phyloP scores from a whole-genome alignment of 2,329 filamentous ascomycete genomes.

The Venturia nashicola region DNA sequence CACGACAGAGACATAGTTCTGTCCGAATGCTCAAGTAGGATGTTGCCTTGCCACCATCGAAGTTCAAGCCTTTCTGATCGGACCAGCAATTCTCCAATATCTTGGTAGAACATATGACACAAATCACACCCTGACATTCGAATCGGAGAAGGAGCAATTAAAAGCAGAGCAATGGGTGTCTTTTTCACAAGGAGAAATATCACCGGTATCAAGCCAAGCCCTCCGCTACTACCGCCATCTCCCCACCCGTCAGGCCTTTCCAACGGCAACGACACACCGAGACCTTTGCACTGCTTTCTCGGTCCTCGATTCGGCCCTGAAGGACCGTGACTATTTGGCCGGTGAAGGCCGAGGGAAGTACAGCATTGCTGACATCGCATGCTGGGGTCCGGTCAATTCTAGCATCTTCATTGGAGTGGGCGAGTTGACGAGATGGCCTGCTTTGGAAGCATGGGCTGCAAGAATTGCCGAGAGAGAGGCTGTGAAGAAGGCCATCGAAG shows the following conservation, averaged over 20 bases:
- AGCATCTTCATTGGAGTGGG: conserved; percentile 4
- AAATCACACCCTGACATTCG: conserved; percentile 33
- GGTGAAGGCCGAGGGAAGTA: conserved; percentile 43
- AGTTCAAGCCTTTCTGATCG: conserved; percentile 8
- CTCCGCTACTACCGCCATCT: conserved; percentile 20
- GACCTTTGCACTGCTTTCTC: conserved; percentile 40
- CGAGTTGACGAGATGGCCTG: background rate
- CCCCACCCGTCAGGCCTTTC: background rate
- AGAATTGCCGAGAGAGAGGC: background rate
- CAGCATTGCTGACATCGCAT: conserved; percentile 35
- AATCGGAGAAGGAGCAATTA: conserved; percentile 32
- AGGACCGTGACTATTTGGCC: conserved; percentile 41
- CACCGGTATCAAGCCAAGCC: conserved; percentile 31
- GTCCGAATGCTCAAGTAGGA: conserved; percentile 40
- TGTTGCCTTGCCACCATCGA: conserved; percentile 9
- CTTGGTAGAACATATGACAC: conserved; percentile 33
- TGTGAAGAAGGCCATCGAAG: conserved; percentile 4
- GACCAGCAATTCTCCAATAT: conserved; percentile 29
- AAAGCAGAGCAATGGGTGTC: conserved; percentile 49
- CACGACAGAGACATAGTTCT: conserved; percentile 37
- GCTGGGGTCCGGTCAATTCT: background rate
- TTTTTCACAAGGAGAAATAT: conserved; percentile 40
- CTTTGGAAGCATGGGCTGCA: conserved; percentile 1
- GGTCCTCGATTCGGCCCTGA: conserved; percentile 40
- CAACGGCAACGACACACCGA: conserved; percentile 33